A percentile compares a stretch with the other conserved stretches of the same genome.
These are phyloP conservation scores for Pistacia vera DNA, from an alignment of 345 rosid species.

Conservation along the genomic window DNA sequence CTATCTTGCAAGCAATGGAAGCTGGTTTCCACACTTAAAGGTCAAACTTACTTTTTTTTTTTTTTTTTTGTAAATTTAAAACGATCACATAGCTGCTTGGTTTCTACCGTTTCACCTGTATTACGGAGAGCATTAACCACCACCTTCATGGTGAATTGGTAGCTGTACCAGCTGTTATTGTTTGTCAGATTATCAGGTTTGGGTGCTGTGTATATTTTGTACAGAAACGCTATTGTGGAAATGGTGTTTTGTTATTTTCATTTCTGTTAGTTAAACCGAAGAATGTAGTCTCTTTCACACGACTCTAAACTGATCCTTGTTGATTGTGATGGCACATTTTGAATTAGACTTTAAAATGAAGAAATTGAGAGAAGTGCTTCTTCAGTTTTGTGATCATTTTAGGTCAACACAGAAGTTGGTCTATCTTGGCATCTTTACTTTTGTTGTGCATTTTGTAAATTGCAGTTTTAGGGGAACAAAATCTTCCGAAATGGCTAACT, in stretches of 20 bases:
- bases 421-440: background rate
- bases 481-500: background rate
- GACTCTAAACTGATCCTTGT: background rate
- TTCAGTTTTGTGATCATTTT: background rate
- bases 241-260: slow-evolving; percentile 6
- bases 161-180: slow-evolving; percentile 27
- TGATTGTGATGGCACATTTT: background rate
- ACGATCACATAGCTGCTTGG: slow-evolving; percentile 25
- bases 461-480: background rate
- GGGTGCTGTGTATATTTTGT: slow-evolving; percentile 38
- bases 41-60: slow-evolving; percentile 1
- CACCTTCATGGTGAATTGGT: slow-evolving; percentile 8
- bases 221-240: slow-evolving; percentile 23
- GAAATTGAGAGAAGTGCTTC: background rate
- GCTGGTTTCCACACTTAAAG: slow-evolving; percentile 41
- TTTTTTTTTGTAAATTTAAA: slow-evolving; percentile 23
- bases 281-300: background rate
- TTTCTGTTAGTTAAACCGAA: background rate
- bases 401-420: background rate
- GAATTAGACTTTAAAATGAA: background rate
- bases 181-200: slow-evolving; percentile 25
- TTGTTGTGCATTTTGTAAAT: background rate
- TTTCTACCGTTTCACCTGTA: slow-evolving; percentile 17
- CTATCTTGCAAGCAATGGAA: slow-evolving; percentile 73
- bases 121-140: slow-evolving; percentile 6